These are phyloP conservation scores for Sarcodon sp. DNA, from an alignment of 768 basidiomycete genomes.

Conservation along the genomic window DNA sequence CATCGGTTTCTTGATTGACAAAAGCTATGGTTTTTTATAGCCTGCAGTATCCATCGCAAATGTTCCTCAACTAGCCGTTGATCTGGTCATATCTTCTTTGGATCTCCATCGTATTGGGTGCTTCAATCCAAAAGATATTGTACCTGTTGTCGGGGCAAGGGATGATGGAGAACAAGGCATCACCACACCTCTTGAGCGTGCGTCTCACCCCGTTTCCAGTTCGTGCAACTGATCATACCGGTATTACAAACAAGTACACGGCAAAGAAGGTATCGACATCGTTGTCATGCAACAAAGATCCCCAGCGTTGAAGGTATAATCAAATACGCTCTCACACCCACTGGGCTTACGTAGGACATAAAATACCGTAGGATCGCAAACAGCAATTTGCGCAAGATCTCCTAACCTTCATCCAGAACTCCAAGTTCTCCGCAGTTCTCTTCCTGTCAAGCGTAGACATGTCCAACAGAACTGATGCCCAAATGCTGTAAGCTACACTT, in stretches of 20 bases:
- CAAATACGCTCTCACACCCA: background rate
- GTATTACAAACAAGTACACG: slow-evolving; percentile 41
- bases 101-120: slow-evolving; percentile 46
- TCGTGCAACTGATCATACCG: slow-evolving; percentile 5
- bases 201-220: slow-evolving; percentile 13
- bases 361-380: slow-evolving; percentile 40
- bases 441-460: slow-evolving; percentile 69
- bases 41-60: slow-evolving; percentile 76
- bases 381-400: slow-evolving; percentile 49
- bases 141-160: slow-evolving; percentile 63
- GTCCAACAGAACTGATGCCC: slow-evolving; percentile 59
- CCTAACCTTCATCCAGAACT: slow-evolving; percentile 39
- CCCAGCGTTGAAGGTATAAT: slow-evolving; percentile 57
- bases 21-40: slow-evolving; percentile 12
- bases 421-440: slow-evolving; percentile 37
- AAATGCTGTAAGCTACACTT: slow-evolving; percentile 49
- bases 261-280: slow-evolving; percentile 32
- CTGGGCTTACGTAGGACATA: background rate
- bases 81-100: slow-evolving; percentile 60
- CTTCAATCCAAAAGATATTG: slow-evolving; percentile 47
- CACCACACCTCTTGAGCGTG: slow-evolving; percentile 68
- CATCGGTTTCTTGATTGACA: no score
- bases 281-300: slow-evolving; percentile 69
- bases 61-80: slow-evolving; percentile 66
- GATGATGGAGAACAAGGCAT: slow-evolving; percentile 50